Evolutionary conservation across 129 eudicot genomes (phyloP).

Genomic region (Cynara cardunculus): DNA sequence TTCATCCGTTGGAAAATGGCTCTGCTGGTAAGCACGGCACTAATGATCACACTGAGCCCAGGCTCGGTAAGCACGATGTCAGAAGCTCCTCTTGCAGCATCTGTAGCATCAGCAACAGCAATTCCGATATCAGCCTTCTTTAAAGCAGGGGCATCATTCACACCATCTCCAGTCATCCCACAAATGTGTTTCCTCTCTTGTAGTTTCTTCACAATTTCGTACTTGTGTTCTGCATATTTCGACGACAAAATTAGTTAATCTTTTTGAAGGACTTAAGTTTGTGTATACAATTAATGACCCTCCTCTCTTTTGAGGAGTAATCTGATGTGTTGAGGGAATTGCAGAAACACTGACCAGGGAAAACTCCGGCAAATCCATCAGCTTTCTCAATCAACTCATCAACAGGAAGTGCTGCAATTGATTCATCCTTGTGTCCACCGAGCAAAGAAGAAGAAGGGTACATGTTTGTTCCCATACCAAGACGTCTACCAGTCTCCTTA

Average conservation of each 20-base stretch:
- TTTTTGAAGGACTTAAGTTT: no score
- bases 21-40: constrained; percentile 67
- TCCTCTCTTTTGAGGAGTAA: no score
- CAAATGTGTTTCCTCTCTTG: constrained; percentile 78
- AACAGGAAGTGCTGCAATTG: constrained; percentile 52
- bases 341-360: constrained; percentile 45
- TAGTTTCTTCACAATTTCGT: constrained; percentile 70
- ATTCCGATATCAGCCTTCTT: constrained; percentile 81
- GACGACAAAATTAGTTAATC: not conserved
- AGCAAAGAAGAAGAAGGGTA: constrained; percentile 67
- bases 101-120: constrained; percentile 83
- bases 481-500: constrained; percentile 65
- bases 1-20: constrained; percentile 74
- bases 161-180: constrained; percentile 89
- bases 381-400: constrained; percentile 72
- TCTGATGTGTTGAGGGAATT: no score
- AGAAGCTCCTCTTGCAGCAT: constrained; percentile 82
- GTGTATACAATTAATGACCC: no score
- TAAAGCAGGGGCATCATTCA: constrained; percentile 81
- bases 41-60: constrained; percentile 60
- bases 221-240: constrained; percentile 57
- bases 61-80: constrained; percentile 71
- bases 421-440: constrained; percentile 61
- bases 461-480: constrained; percentile 76
- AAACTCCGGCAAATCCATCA: constrained; percentile 75